Conservation (phyloP, 2,329 filamentous ascomycete species). For the Diaporthe sp. region DNA sequence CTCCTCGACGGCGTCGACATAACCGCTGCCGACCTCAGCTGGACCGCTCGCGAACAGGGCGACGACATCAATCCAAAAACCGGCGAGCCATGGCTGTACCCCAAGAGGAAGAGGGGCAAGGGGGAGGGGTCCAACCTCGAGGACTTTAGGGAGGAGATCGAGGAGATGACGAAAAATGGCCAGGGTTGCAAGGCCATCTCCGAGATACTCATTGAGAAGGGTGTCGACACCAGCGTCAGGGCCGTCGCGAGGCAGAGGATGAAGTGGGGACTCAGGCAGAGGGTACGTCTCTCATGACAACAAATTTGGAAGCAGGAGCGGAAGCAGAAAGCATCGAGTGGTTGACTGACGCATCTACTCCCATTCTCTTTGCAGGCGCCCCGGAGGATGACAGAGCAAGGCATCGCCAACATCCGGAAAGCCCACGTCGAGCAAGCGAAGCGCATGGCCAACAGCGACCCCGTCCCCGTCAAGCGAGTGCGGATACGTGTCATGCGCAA, state of each 20-base stretch:
- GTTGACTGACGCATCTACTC: too few species aligned
- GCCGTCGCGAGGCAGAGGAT: slow-evolving; percentile 36
- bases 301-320: neutral
- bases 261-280: slow-evolving; percentile 37
- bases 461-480: slow-evolving; percentile 19
- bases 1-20: slow-evolving; percentile 33
- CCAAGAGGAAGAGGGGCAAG: slow-evolving; percentile 29
- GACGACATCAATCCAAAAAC: slow-evolving; percentile 29
- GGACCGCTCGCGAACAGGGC: neutral
- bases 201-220: slow-evolving; percentile 28
- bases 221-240: slow-evolving; percentile 34
- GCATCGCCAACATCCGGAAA: slow-evolving; percentile 38
- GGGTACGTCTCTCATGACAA: neutral
- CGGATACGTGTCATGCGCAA: slow-evolving; percentile 37
- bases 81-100: slow-evolving; percentile 34
- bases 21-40: slow-evolving; percentile 33
- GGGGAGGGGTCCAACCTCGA: slow-evolving; percentile 33
- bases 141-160: slow-evolving; percentile 35
- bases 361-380: neutral
- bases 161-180: slow-evolving; percentile 31
- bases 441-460: slow-evolving; percentile 31
- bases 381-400: slow-evolving; percentile 35
- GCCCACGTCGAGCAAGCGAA: slow-evolving; percentile 34
- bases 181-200: slow-evolving; percentile 37
- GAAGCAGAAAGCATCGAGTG: too few species aligned